Base-by-base conservation (phyloP, 164 flowering plant genomes). In the Nymphaea thermarum region DNA sequence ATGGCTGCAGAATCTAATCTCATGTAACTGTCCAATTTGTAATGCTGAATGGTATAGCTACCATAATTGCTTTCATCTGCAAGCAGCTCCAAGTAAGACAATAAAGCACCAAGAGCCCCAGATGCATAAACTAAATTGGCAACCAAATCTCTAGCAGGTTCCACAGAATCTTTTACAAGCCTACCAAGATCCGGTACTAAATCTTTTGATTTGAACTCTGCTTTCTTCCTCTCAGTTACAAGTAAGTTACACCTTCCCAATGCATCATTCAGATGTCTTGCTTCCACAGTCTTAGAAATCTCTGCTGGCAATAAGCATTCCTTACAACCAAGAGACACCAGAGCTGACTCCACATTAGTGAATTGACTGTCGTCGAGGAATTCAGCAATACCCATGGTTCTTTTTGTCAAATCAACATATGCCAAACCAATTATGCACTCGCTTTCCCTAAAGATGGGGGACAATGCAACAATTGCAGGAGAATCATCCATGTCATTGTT, bases 401-500 rank as follows among this genome's bases (percentile, higher is more conserved):
- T 84, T 76, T 84, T 95, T 43, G 94, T 83, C 62, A 85, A 70
- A 68, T 95, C 94, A 73, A 92, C 75, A 73, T 78, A 92, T 63
- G 87, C 82, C 70, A 95, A 64, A 65, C 99, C 99, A 64, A 95
- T 67, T 42, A 80, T 87, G 77, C 88, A 92, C 57, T 84, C 91
- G 80, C 74, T 84, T 55, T 84, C 94, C 51, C 83, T 82, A 57
- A 85, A 80, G 67, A 66, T 83, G 36, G 83, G 88, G 44, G 71
- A 45, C 17, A 95, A 62, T 5, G 98, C 89, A 64, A 85, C 91
- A 63, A 84, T 80, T 5, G 77, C 96, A 25, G 97, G 98, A 64
- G 93, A 79, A 67, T 95, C 97, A 76, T 88, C 94, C 99, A 95
- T 91, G 67, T 95, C 98, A 79, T 85, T 87, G 82, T 92, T 92